Conservation (phyloP, 305 asterid genomes). For the Solanum chacoense region DNA sequence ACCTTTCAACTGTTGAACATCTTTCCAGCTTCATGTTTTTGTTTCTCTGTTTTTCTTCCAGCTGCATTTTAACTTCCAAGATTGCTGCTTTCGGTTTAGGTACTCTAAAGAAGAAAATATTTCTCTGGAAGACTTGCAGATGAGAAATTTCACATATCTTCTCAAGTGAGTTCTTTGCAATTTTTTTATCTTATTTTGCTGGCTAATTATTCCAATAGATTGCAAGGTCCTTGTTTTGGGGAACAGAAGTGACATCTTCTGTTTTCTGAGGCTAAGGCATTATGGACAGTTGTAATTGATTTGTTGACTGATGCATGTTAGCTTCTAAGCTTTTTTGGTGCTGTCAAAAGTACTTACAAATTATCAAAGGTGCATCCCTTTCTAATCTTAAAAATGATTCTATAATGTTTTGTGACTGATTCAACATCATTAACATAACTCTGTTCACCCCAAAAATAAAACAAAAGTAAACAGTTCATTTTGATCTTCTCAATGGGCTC, state of each 20-base stretch:
- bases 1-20: neutral
- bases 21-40: neutral
- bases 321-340: neutral
- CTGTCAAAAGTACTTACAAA: neutral
- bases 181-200: neutral
- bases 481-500: neutral
- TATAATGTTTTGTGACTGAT: neutral
- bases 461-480: neutral
- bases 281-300: neutral
- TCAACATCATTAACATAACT: neutral
- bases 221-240: neutral
- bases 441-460: neutral
- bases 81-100: constrained; percentile 26
- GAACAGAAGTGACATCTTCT: neutral
- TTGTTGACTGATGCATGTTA: neutral
- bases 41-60: neutral
- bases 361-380: neutral
- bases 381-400: neutral
- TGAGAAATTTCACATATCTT: constrained; percentile 64
- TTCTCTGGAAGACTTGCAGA: constrained; percentile 40
- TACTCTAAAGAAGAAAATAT: constrained; percentile 95
- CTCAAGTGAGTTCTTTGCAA: constrained; percentile 40
- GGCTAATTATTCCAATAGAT: neutral
- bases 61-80: constrained; percentile 7
- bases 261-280: neutral